Conservation (phyloP, 116 monocot genomes). For the Cymodocea nodosa region DNA sequence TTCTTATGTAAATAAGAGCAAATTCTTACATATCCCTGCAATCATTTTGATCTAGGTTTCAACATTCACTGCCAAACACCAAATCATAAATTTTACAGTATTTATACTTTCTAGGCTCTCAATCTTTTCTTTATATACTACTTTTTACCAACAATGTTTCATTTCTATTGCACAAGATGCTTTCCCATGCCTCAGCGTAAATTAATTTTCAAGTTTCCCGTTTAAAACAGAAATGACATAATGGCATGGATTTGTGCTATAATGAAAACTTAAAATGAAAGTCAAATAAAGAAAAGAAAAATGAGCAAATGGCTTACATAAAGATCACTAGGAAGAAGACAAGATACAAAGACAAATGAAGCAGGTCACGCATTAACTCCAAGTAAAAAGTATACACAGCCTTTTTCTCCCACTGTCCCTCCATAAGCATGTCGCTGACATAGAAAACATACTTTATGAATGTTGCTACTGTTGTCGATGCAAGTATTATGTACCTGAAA, state of each 20-base stretch:
- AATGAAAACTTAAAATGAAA: slow-evolving; percentile 1
- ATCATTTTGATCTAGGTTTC: too few relatives aligned
- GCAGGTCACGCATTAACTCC: slow-evolving; percentile 72
- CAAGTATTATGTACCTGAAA: slow-evolving; percentile 80
- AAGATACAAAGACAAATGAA: slow-evolving; percentile 86
- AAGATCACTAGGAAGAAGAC: slow-evolving; percentile 83
- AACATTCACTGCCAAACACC: too few relatives aligned
- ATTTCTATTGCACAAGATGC: too few relatives aligned
- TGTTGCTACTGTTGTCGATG: slow-evolving; percentile 62
- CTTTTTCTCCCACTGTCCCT: slow-evolving; percentile 96
- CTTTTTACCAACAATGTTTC: too few relatives aligned
- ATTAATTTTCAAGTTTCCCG: neutral
- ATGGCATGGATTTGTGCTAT: neutral
- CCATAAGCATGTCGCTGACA: slow-evolving; percentile 81
- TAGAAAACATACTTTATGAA: slow-evolving; percentile 83
- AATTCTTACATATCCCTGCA: too few relatives aligned
- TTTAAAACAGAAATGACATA: neutral
- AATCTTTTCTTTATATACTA: too few relatives aligned
- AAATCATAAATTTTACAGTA: too few relatives aligned
- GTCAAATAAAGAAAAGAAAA: neutral
- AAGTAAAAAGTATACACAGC: slow-evolving; percentile 88
- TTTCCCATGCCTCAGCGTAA: too few relatives aligned
- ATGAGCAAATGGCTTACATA: slow-evolving; percentile 25
- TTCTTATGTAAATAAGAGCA: too few relatives aligned
- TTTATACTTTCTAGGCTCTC: too few relatives aligned